Base-by-base conservation (phyloP, 768 basidiomycete genomes). In the Boletus pseudopeckii region DNA sequence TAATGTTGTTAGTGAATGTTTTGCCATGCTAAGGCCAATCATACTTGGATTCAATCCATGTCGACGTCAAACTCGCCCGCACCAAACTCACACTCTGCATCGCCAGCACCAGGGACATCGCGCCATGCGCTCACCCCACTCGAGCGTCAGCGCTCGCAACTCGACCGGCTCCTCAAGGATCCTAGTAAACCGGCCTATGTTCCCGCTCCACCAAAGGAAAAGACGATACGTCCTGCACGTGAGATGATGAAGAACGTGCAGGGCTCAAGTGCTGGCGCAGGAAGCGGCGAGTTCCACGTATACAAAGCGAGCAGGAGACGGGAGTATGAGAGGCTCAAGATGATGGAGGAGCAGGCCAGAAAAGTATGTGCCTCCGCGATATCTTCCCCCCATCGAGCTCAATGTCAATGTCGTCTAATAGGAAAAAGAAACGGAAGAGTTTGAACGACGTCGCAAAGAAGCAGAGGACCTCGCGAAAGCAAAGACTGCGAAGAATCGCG, bases 231-330 rank as follows among this genome's bases (percentile, higher is more conserved):
- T 18, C 77, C 94, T 1, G 78, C 95, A 9, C 79, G 91, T 45
- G 97, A 93, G 69, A 93, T 93, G 91, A 98, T 99, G 91, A 98
- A 97, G 80, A 98, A 98, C 63, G 96, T 99, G 7, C 95, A 98
- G 71, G 97, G 97, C 0, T 95, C 92, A 15, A 92, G 91, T 70
- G 94, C 97, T 7, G 97, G 96, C 42, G 97, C 97, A 17, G 97
- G 97, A 47, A 92, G 90, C 52, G 96, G 96, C 40, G 95, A 96
- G 71, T 98, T 98, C 66, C 97, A 99, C 68, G 97, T 99, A 0
- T 99, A 98, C 76, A 98, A 98, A 68, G 95, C 96, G 17, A 85
- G 87, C 59, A 76, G 97, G 57, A 80, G 96, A 66, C 79, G 96
- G 64, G 97, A 99, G 74, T 98, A 98, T 63, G 97, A 99, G 72